Base-by-base conservation (phyloP, 2,329 filamentous ascomycete species). In the Stenocarpella maydis region DNA sequence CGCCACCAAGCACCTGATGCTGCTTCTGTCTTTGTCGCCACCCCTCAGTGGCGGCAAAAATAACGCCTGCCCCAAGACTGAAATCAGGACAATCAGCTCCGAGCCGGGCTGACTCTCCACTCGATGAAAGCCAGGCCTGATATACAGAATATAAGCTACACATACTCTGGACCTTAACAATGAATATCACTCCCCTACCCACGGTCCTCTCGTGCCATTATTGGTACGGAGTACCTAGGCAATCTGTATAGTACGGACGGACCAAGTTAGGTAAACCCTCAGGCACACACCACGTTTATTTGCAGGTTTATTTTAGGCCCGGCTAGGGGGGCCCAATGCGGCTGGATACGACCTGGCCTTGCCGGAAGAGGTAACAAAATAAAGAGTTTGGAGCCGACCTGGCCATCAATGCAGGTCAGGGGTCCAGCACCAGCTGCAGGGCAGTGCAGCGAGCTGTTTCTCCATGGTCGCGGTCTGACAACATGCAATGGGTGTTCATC, bases 351-450 rank as follows among this genome's bases (percentile, higher is more conserved):
- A 34, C 58, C 19, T 45, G 28, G 43, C 58, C 58, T 49, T 63
- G 28, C 58, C 58, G 58, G 31, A 49, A 63, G 37, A 37, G 37
- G 58, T 10, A n/a, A 37, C 24, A 49, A 63, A 58, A n/a, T n/a
- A 37, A 61, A 37, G 58, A 63, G 58, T 49, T 63, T 63, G 49
- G 58, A 41, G 58, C 58, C 58, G 15, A 24, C 58, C 58, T 63
- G 43, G 58, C 43, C 58, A 21, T 61, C 58, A n/a, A 63, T 63
- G 58, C 58, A 49, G 15, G 43, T 4, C 58, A 63, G 58, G 58
- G 58, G 43, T 63, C 37, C 5, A 15, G 47, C 34, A 5, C 12
- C 34, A 37, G 6, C 12, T 12, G 6, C 9, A 12, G 47, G 19
- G 28, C 43, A 26, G 58, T 63, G 43, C 58, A n/a, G 54, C 43